A percentile compares a stretch with the other conserved stretches of the same genome.
These are phyloP conservation scores for Prillingera fragicola DNA, from an alignment of 1,284 basidiomycete genomes.

Conservation along the genomic window DNA sequence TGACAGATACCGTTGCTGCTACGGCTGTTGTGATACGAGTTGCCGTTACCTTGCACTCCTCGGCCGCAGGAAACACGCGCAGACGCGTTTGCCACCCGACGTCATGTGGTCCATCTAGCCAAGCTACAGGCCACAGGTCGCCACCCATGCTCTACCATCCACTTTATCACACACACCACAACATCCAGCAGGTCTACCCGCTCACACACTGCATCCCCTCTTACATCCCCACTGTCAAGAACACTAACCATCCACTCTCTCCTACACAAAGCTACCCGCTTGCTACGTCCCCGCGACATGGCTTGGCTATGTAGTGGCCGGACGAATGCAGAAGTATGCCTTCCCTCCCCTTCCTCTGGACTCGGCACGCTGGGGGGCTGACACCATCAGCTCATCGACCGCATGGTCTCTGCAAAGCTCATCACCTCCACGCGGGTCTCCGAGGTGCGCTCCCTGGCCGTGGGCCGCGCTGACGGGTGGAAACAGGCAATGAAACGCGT, in stretches of 20 bases:
- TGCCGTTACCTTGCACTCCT: too few relatives aligned
- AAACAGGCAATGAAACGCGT: conserved; percentile 43
- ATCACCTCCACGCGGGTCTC: conserved; percentile 35
- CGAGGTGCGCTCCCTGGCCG: conserved; percentile 21
- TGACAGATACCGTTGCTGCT: not conserved
- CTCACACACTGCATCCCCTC: conserved; percentile 1
- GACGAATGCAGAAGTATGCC: conserved; percentile 33
- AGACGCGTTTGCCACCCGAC: too few relatives aligned
- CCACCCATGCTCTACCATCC: not conserved
- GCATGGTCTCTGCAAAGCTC: conserved; percentile 30
- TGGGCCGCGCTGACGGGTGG: not conserved
- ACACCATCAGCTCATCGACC: conserved; percentile 38
- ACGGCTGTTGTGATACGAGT: too few relatives aligned
- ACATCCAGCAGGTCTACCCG: too few relatives aligned
- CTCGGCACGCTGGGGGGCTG: not conserved
- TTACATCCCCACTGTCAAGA: not conserved
- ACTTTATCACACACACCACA: not conserved
- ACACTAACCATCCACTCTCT: not conserved
- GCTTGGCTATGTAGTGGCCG: conserved; percentile 39
- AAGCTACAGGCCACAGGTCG: too few relatives aligned
- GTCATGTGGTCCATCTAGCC: too few relatives aligned
- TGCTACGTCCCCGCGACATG: conserved; percentile 24
- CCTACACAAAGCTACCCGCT: not conserved
- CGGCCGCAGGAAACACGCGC: too few relatives aligned
- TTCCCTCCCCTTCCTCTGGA: not conserved